These are phyloP conservation scores for Tubosaeta sp. DNA, from an alignment of 768 basidiomycete species.

Conservation along the genomic window DNA sequence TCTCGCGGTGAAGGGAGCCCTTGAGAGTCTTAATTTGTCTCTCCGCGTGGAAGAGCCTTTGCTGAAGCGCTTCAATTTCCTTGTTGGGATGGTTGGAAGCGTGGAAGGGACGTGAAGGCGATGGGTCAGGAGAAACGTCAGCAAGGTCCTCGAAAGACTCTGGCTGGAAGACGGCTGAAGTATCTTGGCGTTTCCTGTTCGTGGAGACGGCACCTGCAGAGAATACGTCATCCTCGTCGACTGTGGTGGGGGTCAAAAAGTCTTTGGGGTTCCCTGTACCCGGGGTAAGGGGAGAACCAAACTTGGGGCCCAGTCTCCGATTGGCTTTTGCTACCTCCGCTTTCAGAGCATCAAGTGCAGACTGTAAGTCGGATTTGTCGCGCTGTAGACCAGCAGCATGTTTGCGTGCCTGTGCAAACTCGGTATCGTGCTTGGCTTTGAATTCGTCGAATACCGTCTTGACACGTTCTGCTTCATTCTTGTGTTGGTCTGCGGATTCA, in stretches of 20 bases:
- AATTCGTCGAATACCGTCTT: constrained; percentile 61
- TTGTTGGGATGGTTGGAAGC: constrained; percentile 72
- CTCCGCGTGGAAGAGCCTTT: constrained; percentile 81
- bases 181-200: constrained; percentile 55
- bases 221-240: constrained; percentile 64
- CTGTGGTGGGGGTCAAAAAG: constrained; percentile 55
- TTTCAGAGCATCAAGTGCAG: constrained; percentile 71
- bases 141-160: constrained; percentile 45
- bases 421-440: constrained; percentile 90
- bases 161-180: constrained; percentile 41
- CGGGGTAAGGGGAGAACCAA: constrained; percentile 73
- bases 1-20: constrained; percentile 75
- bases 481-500: constrained; percentile 77
- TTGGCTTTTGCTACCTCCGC: constrained; percentile 65
- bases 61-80: constrained; percentile 78
- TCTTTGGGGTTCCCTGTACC: constrained; percentile 42
- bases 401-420: constrained; percentile 87
- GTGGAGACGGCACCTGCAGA: constrained; percentile 57
- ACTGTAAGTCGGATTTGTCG: constrained; percentile 90
- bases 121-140: constrained; percentile 61
- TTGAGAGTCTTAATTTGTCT: constrained; percentile 81
- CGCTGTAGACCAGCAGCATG: constrained; percentile 82
- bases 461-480: constrained; percentile 79
- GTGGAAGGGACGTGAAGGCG: constrained; percentile 57
- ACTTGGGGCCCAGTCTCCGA: constrained; percentile 52